phyloP scores from a whole-genome alignment of 192 early-diverging fungal species.

The Backusella westeae region DNA sequence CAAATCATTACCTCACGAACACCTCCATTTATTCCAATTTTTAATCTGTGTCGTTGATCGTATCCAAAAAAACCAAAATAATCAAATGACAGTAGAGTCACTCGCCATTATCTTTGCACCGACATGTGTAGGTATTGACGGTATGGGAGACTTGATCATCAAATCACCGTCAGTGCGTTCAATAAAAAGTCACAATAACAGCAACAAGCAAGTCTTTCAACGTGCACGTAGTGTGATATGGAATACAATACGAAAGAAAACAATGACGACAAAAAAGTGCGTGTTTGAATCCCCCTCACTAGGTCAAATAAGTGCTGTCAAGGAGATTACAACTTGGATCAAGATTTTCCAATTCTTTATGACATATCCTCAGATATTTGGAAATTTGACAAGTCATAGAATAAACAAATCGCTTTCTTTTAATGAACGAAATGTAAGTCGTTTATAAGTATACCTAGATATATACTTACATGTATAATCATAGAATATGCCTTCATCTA shows the following conservation, averaged over 20 bases:
- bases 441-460: not conserved
- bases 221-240: not conserved
- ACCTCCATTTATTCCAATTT: conserved; percentile 12
- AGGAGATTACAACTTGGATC: conserved; percentile 6
- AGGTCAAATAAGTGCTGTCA: not conserved
- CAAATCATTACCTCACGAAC: not conserved
- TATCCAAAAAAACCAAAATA: conserved; percentile 7
- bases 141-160: not conserved
- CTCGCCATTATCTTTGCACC: conserved; percentile 12
- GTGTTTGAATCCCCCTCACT: not conserved
- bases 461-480: not conserved
- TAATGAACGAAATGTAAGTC: not conserved
- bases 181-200: not conserved
- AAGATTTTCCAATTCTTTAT: conserved; percentile 10
- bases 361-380: not conserved
- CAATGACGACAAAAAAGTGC: not conserved
- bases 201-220: not conserved
- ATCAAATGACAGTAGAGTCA: conserved; percentile 10
- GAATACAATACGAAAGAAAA: not conserved
- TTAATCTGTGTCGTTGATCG: not conserved
- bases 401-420: not conserved
- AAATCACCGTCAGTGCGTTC: not conserved
- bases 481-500: not conserved
- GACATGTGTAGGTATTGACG: not conserved
- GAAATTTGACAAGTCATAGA: not conserved